A percentile compares a stretch with the other conserved stretches of the same genome.
Conservation (phyloP, 441 rosid genomes). For the Croton setiger region DNA sequence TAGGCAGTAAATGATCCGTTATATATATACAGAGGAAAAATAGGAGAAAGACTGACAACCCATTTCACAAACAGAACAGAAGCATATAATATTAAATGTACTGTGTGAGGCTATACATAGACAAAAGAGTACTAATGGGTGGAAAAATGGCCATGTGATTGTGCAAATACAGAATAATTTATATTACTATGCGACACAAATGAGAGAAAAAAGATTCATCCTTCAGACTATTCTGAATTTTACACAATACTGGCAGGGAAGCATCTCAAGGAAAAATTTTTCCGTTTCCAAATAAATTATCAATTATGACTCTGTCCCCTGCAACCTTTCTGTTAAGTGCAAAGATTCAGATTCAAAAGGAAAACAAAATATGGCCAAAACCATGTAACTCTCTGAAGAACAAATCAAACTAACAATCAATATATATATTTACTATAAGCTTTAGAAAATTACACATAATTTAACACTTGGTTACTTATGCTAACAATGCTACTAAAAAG, state of each 20-base stretch:
- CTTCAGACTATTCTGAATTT: constrained; percentile 26
- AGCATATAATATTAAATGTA: constrained; percentile 18
- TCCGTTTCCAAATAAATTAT: not conserved
- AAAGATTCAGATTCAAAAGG: constrained; percentile 4
- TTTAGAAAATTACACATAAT: constrained; percentile 7
- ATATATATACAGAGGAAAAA: constrained; percentile 23
- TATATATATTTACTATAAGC: constrained; percentile 20
- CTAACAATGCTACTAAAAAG: constrained; percentile 23
- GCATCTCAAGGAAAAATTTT: constrained; percentile 15
- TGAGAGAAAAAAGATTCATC: constrained; percentile 13
- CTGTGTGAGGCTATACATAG: constrained; percentile 16
- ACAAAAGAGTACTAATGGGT: constrained; percentile 32
- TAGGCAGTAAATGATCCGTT: constrained; percentile 23
- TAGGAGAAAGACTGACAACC: constrained; percentile 41
- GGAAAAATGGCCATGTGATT: constrained; percentile 28
- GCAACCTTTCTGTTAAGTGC: not conserved
- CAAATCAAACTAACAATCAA: not conserved
- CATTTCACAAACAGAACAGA: constrained; percentile 11
- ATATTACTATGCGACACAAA: not conserved
- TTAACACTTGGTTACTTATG: constrained; percentile 18
- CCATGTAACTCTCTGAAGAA: not conserved
- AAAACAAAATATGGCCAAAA: constrained; percentile 1
- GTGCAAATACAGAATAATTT: constrained; percentile 13
- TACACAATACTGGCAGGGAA: constrained; percentile 21
- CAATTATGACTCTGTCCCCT: not conserved